phyloP scores from a whole-genome alignment of 768 basidiomycete genomes.

The Lentinula raphanica region DNA sequence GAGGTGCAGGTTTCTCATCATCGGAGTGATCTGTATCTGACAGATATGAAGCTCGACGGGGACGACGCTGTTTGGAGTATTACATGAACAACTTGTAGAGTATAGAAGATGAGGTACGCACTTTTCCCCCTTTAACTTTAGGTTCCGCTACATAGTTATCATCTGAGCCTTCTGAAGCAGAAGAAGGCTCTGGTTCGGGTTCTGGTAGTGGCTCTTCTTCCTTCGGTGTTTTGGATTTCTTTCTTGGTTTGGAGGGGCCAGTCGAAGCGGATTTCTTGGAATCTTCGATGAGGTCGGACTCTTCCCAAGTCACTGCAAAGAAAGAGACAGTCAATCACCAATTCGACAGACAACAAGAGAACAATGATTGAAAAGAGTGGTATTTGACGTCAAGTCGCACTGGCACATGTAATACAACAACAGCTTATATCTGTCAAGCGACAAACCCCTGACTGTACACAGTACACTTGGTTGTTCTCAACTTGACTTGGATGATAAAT shows the following conservation, averaged over 20 bases:
- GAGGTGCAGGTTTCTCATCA: slow-evolving; percentile 19
- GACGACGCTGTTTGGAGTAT: slow-evolving; percentile 32
- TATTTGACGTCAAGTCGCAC: neutral
- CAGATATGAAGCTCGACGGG: slow-evolving; percentile 32
- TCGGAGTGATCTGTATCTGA: slow-evolving; percentile 30
- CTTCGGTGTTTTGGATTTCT: slow-evolving; percentile 24
- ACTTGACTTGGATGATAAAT: neutral
- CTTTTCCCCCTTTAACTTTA: slow-evolving; percentile 6
- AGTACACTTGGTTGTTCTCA: neutral
- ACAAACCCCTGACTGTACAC: neutral
- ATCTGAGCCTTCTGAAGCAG: slow-evolving; percentile 7
- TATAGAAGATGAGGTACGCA: neutral
- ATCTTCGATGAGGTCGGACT: slow-evolving; percentile 47
- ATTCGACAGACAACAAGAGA: slow-evolving; percentile 13
- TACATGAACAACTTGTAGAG: neutral
- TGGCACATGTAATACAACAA: neutral
- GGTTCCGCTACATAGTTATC: slow-evolving; percentile 6
- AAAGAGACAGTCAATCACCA: slow-evolving; percentile 19
- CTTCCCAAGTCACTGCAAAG: slow-evolving; percentile 69
- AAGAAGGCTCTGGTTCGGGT: slow-evolving; percentile 5
- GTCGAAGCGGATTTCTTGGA: slow-evolving; percentile 16
- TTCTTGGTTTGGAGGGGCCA: slow-evolving; percentile 20
- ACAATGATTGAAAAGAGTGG: neutral
- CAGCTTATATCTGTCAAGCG: neutral
- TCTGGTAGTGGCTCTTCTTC: slow-evolving; percentile 29